Conservation (phyloP, 129 eudicot species). For the Gnaphalium uliginosum region DNA sequence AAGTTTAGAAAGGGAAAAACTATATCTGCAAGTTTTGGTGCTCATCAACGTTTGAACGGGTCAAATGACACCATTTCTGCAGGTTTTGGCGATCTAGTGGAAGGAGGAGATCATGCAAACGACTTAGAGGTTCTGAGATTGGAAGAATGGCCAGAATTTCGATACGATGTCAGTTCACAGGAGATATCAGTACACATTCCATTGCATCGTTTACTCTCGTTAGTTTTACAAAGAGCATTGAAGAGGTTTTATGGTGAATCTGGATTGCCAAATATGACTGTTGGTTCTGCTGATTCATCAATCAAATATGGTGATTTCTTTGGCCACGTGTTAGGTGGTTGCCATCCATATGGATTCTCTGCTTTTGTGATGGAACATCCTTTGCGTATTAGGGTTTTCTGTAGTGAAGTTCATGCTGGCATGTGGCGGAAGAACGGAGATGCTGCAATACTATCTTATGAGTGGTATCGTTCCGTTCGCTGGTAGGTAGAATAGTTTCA, state of each 20-base stretch:
- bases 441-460: slow-evolving; percentile 72
- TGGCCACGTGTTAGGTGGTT: slow-evolving; percentile 66
- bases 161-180: slow-evolving; percentile 84
- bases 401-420: slow-evolving; percentile 96
- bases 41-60: slow-evolving; percentile 40
- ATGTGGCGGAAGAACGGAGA: slow-evolving; percentile 99
- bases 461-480: slow-evolving; percentile 95
- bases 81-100: slow-evolving; percentile 45
- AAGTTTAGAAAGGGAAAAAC: slow-evolving; percentile 56
- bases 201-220: slow-evolving; percentile 79
- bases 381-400: slow-evolving; percentile 82
- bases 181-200: slow-evolving; percentile 89
- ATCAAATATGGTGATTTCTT: slow-evolving; percentile 55
- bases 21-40: slow-evolving; percentile 40
- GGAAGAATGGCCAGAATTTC: slow-evolving; percentile 86
- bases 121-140: slow-evolving; percentile 73
- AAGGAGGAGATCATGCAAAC: slow-evolving; percentile 57
- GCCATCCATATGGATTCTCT: slow-evolving; percentile 89
- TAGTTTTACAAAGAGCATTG: slow-evolving; percentile 68
- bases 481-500: slow-evolving; percentile 56
- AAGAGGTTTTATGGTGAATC: slow-evolving; percentile 65
- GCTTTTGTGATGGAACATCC: slow-evolving; percentile 96
- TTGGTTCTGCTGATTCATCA: slow-evolving; percentile 31
- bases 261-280: neutral
- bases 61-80: slow-evolving; percentile 34